Base-by-base conservation (phyloP, 768 basidiomycete species). In the Leccinum uliginosum region DNA sequence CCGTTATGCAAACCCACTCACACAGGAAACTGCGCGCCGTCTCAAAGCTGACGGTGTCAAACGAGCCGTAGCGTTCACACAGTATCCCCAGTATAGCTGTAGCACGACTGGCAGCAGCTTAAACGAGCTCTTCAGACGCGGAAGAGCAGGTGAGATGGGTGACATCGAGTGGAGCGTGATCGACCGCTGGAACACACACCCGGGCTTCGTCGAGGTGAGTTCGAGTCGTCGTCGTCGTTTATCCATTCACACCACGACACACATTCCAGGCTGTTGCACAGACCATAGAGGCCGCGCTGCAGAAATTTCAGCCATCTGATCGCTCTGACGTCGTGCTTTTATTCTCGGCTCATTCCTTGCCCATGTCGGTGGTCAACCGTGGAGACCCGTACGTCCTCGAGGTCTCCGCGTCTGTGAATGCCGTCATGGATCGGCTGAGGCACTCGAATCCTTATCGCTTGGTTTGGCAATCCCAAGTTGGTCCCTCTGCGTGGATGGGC, bases 1-100 rank as follows among this genome's bases (percentile, higher is more conserved):
- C 75, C 88, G 97, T 57, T 93, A 99, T 71, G 93, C 91, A 24
- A 80, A 83, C 43, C 97, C 95, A 4, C 76, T 98, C 56, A 97
- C 94, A 26, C 85, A 88, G 64, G 85, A 86, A 66, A 87, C 90
- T 26, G 81, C 92, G 11, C 80, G 77, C 54, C 85, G 91, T 71
- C 87, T 99, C 87, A 85, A 84, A 74, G 81, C 76, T 52, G 97
- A 98, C 68, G 93, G 95, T 21, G 93, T 99, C 30, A 87, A 81
- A 71, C 79, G 95, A 60, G 97, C 96, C 0, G 77, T 99, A 26
- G 97, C 95, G 19, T 99, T 99, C 76, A 92, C 92, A 3, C 97
- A 99, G 73, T 99, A 99, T 71, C 97, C 97, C 1, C 97, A 99
- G 72, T 99, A 99, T 73, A 91, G 89, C 67, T 99, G 97, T 73